Conservation (phyloP, 202 grass and related monocot genomes). For the Cymbopogon flexuosus region DNA sequence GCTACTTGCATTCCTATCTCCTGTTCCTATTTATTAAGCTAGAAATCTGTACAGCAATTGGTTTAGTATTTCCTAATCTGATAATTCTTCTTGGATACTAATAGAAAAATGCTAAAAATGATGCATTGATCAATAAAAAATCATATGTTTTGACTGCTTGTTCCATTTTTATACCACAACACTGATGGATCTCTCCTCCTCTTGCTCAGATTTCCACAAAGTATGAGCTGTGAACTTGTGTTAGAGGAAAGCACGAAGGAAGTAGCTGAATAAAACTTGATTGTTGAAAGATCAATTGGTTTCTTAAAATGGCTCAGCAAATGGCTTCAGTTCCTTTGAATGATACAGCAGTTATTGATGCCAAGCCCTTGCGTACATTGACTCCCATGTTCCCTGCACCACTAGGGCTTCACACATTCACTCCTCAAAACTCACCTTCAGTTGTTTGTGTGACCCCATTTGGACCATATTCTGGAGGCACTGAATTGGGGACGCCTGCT, state of each 20-base stretch:
- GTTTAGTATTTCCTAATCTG: conserved; percentile 5
- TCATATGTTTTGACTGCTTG: conserved; percentile 21
- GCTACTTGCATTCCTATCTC: conserved; percentile 1
- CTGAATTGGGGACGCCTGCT: conserved; percentile 31
- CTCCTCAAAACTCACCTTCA: conserved; percentile 54
- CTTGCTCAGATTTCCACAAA: conserved; percentile 17
- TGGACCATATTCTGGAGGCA: conserved; percentile 48
- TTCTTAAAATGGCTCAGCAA: conserved; percentile 25
- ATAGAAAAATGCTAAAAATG: not conserved
- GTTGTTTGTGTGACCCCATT: conserved; percentile 71
- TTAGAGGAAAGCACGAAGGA: conserved; percentile 11
- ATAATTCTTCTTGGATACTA: not conserved
- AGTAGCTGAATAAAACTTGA: not conserved
- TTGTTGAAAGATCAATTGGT: not conserved
- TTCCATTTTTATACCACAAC: not conserved
- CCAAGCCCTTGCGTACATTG: conserved; percentile 77
- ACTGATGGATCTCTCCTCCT: not conserved
- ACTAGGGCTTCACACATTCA: conserved; percentile 65
- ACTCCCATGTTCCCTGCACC: conserved; percentile 86
- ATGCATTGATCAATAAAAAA: not conserved
- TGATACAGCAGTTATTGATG: conserved; percentile 55
- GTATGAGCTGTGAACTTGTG: conserved; percentile 10
- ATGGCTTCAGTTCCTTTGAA: not conserved
- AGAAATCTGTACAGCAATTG: not conserved
- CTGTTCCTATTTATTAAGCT: not conserved